Evolutionary conservation across 805 yeast genomes (phyloP), one percentile per base, ranked within the genome.

Genomic region (Zygosaccharomyces lentus): DNA sequence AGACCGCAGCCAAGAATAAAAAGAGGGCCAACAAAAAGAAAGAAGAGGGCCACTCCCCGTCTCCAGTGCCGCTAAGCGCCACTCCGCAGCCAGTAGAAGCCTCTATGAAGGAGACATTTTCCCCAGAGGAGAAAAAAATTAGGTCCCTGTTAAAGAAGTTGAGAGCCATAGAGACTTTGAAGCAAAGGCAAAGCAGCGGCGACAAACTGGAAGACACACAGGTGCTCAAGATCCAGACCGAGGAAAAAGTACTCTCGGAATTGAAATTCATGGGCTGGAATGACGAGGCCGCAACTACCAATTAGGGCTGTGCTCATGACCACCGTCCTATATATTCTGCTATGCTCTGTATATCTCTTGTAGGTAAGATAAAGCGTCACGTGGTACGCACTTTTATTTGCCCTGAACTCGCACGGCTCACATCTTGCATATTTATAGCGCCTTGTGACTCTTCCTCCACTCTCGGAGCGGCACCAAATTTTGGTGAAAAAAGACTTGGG

Each of bases 201-300:
- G 96, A 89, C 52, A 74, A 81, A 50, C 76, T 93, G 56, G 99
- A 93, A 69, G 95, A 84, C 58, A 93, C 98, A 26, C 99, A 93
- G 72, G 71, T 87, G 34, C 74, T 87, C 63, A 93, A 93, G 69
- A 91, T 93, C 55, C 76, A 80, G 51, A 88, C 95, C 41, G 99
- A 93, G 70, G 80, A 73, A 24, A 82, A 82, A 45, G 87, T 93
- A 43, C 77, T 88, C 66, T 70, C 72, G 43, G 96, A 93, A 56
- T 76, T 93, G 60, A 69, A 71, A 51, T 68, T 76, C 31, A 76
- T 90, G 52, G 99, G 98, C 23, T 93, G 86, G 85, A 60, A 61
- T 29, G 80, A 71, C 36, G 63, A 61, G 16, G 13, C n/a, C n/a
- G n/a, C 27, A 27, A 12, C 13, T 29, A 13, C 32, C 16, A 12